Base-by-base conservation (phyloP, 192 early-diverging fungal species). In the Gorgonomyces haynaldii region DNA sequence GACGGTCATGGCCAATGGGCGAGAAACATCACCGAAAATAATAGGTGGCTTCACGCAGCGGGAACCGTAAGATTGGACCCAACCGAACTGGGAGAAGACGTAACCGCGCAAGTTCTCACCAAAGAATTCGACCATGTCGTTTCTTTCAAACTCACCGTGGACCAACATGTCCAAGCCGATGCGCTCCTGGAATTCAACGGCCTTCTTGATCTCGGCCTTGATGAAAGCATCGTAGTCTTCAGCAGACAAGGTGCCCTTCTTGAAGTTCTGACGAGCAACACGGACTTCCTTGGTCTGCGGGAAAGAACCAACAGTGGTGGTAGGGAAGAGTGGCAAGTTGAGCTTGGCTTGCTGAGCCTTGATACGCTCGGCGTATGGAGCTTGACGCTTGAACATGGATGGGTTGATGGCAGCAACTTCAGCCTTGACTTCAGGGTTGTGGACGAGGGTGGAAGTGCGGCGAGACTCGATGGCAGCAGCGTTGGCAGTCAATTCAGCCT, bases 211-310 rank as follows among this genome's bases (percentile, higher is more conserved):
- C 67, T 96, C 88, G 35, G 65, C 65, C 58, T 88, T 83, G 50
- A 98, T 79, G 64, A 88, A 90, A 37, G 66, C 59, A 26, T 84
- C 57, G 70, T 98, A 98, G 49, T 84, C 61, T 21, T 46, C 67
- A 36, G 70, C 43, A 57, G 67, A 62, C 45, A 84, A 61, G 15
- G 77, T 74, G 46, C 88, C 89, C 70, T 83, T 85, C 77, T 84
- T 88, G 73, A 82, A 74, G 70, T 89, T 83, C 41, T 82, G 79
- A 62, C 94, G 94, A 22, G 84, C 81, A 56, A 81, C 60, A 72
- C 94, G 92, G 41, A 98, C 86, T 65, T 93, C 91, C 58, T 86
- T 88, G 49, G 92, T 96, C 65, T 98, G 94, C 34, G 94, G 94
- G 85, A 96, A 96, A 20, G 91, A 95, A 17, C 94, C 94, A 50